These are phyloP conservation scores for Nothopassalora personata DNA, from an alignment of 2,329 filamentous ascomycete species.

Conservation along the genomic window DNA sequence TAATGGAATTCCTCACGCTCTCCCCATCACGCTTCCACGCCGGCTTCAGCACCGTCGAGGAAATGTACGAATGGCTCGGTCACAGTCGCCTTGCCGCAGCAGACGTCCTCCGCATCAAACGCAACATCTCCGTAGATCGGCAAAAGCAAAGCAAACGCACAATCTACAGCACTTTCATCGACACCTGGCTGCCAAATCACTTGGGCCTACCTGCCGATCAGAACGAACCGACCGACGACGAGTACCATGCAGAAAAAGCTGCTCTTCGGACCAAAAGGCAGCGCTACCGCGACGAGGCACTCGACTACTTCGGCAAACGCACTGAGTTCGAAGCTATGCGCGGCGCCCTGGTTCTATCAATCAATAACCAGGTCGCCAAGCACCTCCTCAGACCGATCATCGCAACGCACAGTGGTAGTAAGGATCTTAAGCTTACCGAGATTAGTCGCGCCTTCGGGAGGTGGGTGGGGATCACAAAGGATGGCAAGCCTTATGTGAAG, in stretches of 20 bases:
- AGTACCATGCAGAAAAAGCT: not conserved
- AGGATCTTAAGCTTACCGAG: constrained; percentile 23
- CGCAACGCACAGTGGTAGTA: constrained; percentile 10
- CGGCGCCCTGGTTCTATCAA: constrained; percentile 13
- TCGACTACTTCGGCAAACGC: constrained; percentile 35
- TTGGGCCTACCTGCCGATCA: constrained; percentile 26
- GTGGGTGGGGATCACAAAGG: constrained; percentile 17
- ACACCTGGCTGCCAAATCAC: constrained; percentile 57
- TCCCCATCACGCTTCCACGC: constrained; percentile 45
- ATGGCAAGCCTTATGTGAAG: constrained; percentile 12
- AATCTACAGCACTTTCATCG: constrained; percentile 56
- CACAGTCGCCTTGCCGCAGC: constrained; percentile 56
- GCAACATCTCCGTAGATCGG: constrained; percentile 50
- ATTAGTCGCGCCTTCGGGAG: constrained; percentile 27
- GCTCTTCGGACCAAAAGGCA: constrained; percentile 34
- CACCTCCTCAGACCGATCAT: constrained; percentile 22
- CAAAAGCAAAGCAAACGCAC: constrained; percentile 51
- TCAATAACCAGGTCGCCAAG: constrained; percentile 21
- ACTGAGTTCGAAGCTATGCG: constrained; percentile 19
- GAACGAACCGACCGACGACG: not conserved
- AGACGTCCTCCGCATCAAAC: constrained; percentile 27
- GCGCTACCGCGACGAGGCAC: constrained; percentile 49
- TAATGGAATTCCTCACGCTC: constrained; percentile 61
- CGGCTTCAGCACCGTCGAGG: constrained; percentile 52
- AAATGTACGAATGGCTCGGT: constrained; percentile 59